A percentile compares a stretch with the other conserved stretches of the same genome.
phyloP scores from a whole-genome alignment of 1,284 basidiomycete species.

The Ceratobasidium papillatum region DNA sequence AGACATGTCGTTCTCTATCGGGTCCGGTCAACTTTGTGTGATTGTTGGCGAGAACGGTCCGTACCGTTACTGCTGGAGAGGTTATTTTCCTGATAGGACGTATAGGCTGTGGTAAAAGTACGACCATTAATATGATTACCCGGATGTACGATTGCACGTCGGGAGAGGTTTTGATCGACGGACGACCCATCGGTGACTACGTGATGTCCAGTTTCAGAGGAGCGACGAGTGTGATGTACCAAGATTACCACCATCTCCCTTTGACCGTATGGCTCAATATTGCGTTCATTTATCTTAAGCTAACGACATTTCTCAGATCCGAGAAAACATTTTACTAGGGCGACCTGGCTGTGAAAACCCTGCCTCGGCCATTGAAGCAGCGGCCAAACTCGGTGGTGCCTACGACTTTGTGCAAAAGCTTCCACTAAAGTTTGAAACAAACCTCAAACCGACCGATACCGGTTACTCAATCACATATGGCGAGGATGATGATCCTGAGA shows the following conservation, averaged over 20 bases:
- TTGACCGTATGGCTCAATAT: slow-evolving; percentile 35
- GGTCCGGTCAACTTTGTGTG: slow-evolving; percentile 43
- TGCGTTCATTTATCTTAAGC: background rate
- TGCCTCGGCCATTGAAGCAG: slow-evolving; percentile 38
- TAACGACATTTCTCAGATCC: slow-evolving; percentile 23
- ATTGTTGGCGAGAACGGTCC: slow-evolving; percentile 45
- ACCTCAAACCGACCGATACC: slow-evolving; percentile 3
- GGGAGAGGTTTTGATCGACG: slow-evolving; percentile 42
- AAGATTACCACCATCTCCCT: slow-evolving; percentile 42
- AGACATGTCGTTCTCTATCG: slow-evolving; percentile 42
- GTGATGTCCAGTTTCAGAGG: slow-evolving; percentile 37
- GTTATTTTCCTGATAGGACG: background rate
- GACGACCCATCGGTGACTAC: slow-evolving; percentile 39
- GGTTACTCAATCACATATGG: background rate
- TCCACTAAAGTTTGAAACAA: slow-evolving; percentile 40
- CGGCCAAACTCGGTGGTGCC: slow-evolving; percentile 43
- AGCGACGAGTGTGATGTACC: slow-evolving; percentile 43
- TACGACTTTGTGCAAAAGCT: slow-evolving; percentile 44
- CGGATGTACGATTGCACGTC: slow-evolving; percentile 43
- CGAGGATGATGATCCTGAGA: slow-evolving; percentile 16
- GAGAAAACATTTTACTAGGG: slow-evolving; percentile 45
- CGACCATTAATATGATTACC: slow-evolving; percentile 44
- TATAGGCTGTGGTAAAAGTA: slow-evolving; percentile 45
- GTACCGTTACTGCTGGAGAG: background rate
- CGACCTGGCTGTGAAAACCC: slow-evolving; percentile 30